phyloP scores from a whole-genome alignment of 1,284 basidiomycete genomes.

The Microbotryum saponariae region DNA sequence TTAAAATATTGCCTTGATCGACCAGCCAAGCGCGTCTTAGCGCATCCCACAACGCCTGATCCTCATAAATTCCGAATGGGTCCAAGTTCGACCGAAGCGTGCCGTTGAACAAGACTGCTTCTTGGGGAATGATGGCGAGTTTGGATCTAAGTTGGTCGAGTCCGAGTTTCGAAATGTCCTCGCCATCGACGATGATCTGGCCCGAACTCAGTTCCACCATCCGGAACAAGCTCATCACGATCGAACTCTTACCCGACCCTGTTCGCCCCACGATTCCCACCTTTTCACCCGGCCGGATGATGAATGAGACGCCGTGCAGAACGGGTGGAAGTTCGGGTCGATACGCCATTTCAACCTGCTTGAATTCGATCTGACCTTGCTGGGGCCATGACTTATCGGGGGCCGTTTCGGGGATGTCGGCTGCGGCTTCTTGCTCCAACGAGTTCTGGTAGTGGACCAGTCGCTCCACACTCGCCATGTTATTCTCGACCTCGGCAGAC shows the following conservation, averaged over 20 bases:
- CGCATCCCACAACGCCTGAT: slow-evolving; percentile 39
- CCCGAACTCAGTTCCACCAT: slow-evolving; percentile 60
- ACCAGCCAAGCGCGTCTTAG: slow-evolving; percentile 41
- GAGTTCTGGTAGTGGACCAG: slow-evolving; percentile 38
- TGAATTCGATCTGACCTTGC: slow-evolving; percentile 38
- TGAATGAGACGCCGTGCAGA: slow-evolving; percentile 45
- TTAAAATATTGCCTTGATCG: slow-evolving; percentile 14
- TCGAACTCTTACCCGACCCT: slow-evolving; percentile 58
- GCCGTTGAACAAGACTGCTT: slow-evolving; percentile 51
- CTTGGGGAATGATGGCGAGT: slow-evolving; percentile 65
- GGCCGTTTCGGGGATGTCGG: slow-evolving; percentile 16
- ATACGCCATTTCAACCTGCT: slow-evolving; percentile 45
- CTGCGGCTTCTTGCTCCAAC: slow-evolving; percentile 35
- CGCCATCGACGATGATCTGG: slow-evolving; percentile 60
- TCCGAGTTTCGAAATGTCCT: slow-evolving; percentile 50
- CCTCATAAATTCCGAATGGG: slow-evolving; percentile 41
- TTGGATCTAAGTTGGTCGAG: slow-evolving; percentile 52
- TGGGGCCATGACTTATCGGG: slow-evolving; percentile 38
- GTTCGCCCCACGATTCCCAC: slow-evolving; percentile 48
- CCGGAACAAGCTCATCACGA: slow-evolving; percentile 62
- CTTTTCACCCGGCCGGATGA: slow-evolving; percentile 47
- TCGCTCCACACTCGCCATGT: slow-evolving; percentile 40
- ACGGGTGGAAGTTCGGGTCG: slow-evolving; percentile 47
- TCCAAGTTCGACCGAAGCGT: slow-evolving; percentile 42
- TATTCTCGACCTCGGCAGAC: slow-evolving; percentile 42